Evolutionary conservation across 352 stramenopile genomes (phyloP).

Genomic region (Phytophthora hibernalis): DNA sequence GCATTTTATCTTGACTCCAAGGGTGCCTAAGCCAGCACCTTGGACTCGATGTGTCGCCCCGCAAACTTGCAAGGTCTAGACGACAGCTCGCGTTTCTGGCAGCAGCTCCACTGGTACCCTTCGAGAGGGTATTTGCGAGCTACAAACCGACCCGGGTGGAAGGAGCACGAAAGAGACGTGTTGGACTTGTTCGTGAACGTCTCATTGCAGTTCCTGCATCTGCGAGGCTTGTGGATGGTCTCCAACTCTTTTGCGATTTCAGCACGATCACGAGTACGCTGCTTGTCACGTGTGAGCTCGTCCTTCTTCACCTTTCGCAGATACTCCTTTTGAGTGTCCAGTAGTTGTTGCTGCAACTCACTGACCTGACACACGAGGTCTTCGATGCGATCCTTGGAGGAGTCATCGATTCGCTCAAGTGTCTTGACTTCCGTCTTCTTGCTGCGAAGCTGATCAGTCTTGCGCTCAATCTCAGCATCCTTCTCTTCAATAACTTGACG

Average conservation of each 20-base stretch:
- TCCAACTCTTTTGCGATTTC: conserved; percentile 83
- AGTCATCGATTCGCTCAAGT: conserved; percentile 74
- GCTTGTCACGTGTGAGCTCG: conserved; percentile 70
- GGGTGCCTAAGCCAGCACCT: conserved; percentile 51
- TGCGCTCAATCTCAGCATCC: conserved; percentile 64
- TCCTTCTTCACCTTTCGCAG: conserved; percentile 84
- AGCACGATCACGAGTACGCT: conserved; percentile 63
- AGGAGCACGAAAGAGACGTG: conserved; percentile 82
- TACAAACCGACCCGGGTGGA: conserved; percentile 77
- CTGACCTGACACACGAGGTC: conserved; percentile 76
- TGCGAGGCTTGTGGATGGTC: conserved; percentile 70
- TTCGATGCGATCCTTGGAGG: conserved; percentile 81
- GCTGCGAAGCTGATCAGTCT: conserved; percentile 66
- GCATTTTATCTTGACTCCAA: not conserved
- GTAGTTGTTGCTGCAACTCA: conserved; percentile 71
- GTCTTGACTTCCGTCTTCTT: conserved; percentile 88
- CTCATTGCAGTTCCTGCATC: conserved; percentile 86
- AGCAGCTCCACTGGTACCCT: conserved; percentile 87
- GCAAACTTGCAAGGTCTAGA: conserved; percentile 85
- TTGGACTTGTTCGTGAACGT: conserved; percentile 86
- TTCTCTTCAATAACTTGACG: conserved; percentile 67
- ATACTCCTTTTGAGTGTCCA: conserved; percentile 86
- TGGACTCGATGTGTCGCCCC: conserved; percentile 75
- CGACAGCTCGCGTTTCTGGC: conserved; percentile 81
- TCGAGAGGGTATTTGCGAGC: conserved; percentile 81